Evolutionary conservation across 2,329 filamentous ascomycete species (phyloP), one percentile per base, ranked within the genome.

Genomic region (Metarhizium rileyi): DNA sequence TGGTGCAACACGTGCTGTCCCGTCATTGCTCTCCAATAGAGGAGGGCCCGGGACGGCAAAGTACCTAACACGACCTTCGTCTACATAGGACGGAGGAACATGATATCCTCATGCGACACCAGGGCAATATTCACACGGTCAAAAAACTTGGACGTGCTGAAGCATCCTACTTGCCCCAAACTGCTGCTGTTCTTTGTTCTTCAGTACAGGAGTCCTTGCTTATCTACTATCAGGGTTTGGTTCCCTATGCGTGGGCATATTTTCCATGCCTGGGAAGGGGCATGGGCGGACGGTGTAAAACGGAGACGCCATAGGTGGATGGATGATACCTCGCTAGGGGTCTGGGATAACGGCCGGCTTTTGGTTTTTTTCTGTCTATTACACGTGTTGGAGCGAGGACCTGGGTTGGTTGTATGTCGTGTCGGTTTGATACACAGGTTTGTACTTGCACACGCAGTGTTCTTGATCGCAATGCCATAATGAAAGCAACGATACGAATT

Each of bases 401-500:
- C 18, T 45, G 42, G 22, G 46, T 30, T 12, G 36, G 36, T 42
- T 49, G 25, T 28, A 33, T 44, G n/a, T 47, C 53, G 54, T 59
- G 54, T 57, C 56, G 46, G 50, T 52, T 52, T 50, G 54, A 55
- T 50, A 51, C 43, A 50, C 55, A 52, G 50, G 52, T 56, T 52
- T 60, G 59, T 61, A 56, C 55, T 52, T 60, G 52, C 20, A 47
- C 48, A 47, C n/a, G n/a, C n/a, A n/a, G n/a, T n/a, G 41, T 55
- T 52, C 54, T 49, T 58, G 8, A 36, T 36, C n/a, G 54, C 57
- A 50, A 62, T 55, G 59, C 49, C 53, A 56, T 60, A 59, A 65
- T 58, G 62, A 64, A 50, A 60, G 57, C 56, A 61, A 63, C 55
- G 57, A 63, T 54, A 55, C 53, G 51, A 44, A 47, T 54, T 51